phyloP scores from a whole-genome alignment of 2,329 filamentous ascomycete genomes.

The Epichloe sibirici region DNA sequence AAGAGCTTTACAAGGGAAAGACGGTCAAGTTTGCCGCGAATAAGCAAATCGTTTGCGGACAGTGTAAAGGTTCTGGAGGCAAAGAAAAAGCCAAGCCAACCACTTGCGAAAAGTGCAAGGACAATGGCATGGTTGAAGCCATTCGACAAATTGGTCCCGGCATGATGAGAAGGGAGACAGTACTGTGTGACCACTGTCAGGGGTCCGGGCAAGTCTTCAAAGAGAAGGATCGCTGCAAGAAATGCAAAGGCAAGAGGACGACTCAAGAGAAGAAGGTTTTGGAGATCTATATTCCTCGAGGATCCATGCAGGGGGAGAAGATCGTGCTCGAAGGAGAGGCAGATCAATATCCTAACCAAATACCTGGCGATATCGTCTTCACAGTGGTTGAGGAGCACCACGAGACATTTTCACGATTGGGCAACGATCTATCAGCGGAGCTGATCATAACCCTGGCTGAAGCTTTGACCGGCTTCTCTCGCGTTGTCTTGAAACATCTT shows the following conservation, averaged over 20 bases:
- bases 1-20: slow-evolving; percentile 97
- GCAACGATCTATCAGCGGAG: slow-evolving; percentile 72
- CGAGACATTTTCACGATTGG: slow-evolving; percentile 68
- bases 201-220: slow-evolving; percentile 81
- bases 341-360: slow-evolving; percentile 80
- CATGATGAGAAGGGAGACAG: slow-evolving; percentile 67
- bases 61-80: slow-evolving; percentile 80
- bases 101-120: slow-evolving; percentile 74
- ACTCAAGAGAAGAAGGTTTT: slow-evolving; percentile 84
- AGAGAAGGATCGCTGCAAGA: slow-evolving; percentile 97
- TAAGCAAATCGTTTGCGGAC: slow-evolving; percentile 80
- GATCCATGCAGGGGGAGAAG: slow-evolving; percentile 73
- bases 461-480: slow-evolving; percentile 76
- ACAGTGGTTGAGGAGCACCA: slow-evolving; percentile 72
- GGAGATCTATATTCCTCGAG: slow-evolving; percentile 90
- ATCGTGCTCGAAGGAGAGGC: slow-evolving; percentile 90
- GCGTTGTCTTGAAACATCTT: slow-evolving; percentile 82
- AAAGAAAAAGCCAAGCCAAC: slow-evolving; percentile 84
- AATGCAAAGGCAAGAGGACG: slow-evolving; percentile 89
- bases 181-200: slow-evolving; percentile 70
- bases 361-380: slow-evolving; percentile 89
- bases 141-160: slow-evolving; percentile 78
- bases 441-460: slow-evolving; percentile 73
- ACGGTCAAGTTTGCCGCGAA: slow-evolving; percentile 93
- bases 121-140: slow-evolving; percentile 63